These are phyloP conservation scores for Teunomyces barrocoloradensis DNA, from an alignment of 805 yeast genomes.

Conservation along the genomic window DNA sequence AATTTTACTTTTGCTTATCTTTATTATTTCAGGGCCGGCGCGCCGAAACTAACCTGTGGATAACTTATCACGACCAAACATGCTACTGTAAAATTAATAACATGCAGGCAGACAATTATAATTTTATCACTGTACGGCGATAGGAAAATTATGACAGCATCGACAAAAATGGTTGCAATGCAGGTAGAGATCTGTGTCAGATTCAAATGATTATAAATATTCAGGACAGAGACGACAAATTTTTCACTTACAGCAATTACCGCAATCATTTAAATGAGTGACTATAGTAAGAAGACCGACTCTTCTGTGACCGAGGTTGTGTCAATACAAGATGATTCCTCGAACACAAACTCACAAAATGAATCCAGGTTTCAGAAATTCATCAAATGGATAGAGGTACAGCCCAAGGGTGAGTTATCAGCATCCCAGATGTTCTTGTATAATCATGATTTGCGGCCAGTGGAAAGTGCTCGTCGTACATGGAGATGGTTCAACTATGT, in stretches of 20 bases:
- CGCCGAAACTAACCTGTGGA: neutral
- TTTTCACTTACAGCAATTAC: neutral
- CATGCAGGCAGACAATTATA: neutral
- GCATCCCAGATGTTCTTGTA: conserved; percentile 62
- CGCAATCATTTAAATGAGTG: neutral
- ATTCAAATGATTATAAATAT: neutral
- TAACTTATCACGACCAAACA: neutral
- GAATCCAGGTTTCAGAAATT: neutral
- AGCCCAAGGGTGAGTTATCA: conserved; percentile 43
- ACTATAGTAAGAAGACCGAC: neutral
- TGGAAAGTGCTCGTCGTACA: conserved; percentile 67
- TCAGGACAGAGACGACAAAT: neutral
- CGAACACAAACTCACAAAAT: neutral
- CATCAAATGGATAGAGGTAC: conserved; percentile 22
- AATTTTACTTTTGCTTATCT: neutral
- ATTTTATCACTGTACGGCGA: neutral
- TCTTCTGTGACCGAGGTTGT: neutral
- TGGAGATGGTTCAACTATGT: conserved; percentile 86
- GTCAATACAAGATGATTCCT: neutral
- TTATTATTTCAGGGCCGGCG: neutral
- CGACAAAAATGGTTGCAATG: neutral
- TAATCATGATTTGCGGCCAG: conserved; percentile 77
- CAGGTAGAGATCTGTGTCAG: neutral
- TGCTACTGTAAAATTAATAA: neutral
- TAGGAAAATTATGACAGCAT: neutral